Evolutionary conservation across 2,329 filamentous ascomycete genomes (phyloP), one percentile per base, ranked within the genome.

Genomic region (Chaetomium sp.): DNA sequence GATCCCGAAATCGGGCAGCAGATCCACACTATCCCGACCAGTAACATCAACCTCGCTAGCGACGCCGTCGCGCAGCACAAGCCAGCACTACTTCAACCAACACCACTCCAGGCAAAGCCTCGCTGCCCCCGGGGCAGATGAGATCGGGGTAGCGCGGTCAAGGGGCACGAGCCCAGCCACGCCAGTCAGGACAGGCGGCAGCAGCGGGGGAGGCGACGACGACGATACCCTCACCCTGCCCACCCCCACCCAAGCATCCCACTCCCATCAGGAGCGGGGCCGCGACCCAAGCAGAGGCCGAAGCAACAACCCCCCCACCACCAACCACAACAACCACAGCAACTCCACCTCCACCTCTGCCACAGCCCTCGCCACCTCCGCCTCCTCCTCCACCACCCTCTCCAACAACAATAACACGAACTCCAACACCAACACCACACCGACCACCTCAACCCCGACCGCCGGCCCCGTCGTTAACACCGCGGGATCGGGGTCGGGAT

Each of bases 11-110:
- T 59, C 64, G 5, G 51, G 59, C 27, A 63, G 64, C 50, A n/a
- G 56, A 70, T 64, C 72, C 60, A 74, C 25, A 63, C 70, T 35
- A 4, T 59, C 58, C 4, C 47, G 69, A 27, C 60, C 67, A 2
- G 63, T 31, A 55, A 45, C 47, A 64, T 67, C 4, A 64, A 64
- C 57, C 23, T 38, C 35, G 61, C 65, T 4, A 64, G 64, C 60
- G 12, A 65, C 29, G 1, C 61, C 45, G 23, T 72, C 57, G 70
- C 31, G 61, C 5, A 63, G 61, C n/a, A 64, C 73, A 35, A 71
- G 67, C 57, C 71, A 71, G 45, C 63, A 65, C 27, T 57, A 63
- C 50, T 59, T 63, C 59, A 58, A 59, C 62, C 19, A 56, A 25
- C 56, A 68, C 61, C 45, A n/a, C 63, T 47, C 33, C 51, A 58